Conservation (phyloP, 2,329 filamentous ascomycete genomes). For the Exophiala calicioides region DNA sequence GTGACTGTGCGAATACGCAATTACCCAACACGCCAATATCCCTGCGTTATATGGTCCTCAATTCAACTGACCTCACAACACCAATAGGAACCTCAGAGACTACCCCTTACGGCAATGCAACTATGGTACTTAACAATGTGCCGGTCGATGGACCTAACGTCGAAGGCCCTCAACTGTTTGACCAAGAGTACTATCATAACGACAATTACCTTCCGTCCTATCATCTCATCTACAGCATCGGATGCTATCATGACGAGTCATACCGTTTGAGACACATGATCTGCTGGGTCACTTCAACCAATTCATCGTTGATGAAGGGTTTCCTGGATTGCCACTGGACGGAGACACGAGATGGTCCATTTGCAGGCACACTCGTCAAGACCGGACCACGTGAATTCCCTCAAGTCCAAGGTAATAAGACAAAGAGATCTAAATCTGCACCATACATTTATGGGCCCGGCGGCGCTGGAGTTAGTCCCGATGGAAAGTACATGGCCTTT, state of each 20-base stretch:
- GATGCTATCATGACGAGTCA: constrained; percentile 15
- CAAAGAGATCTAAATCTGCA: no score
- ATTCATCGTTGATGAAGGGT: constrained; percentile 6
- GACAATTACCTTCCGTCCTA: constrained; percentile 5
- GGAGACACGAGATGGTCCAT: constrained; percentile 1
- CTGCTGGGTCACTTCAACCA: constrained; percentile 10
- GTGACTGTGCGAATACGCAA: constrained; percentile 32
- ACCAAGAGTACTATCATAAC: no score
- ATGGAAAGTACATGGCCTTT: constrained; percentile 17
- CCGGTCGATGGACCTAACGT: constrained; percentile 12
- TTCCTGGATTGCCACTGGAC: no score
- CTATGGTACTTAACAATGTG: constrained; percentile 6
- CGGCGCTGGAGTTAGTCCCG: constrained; percentile 10
- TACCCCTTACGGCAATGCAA: constrained; percentile 7
- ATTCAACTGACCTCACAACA: constrained; percentile 7
- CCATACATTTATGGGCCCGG: constrained; percentile 16
- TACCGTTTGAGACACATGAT: constrained; percentile 15
- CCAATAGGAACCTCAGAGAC: constrained; percentile 4
- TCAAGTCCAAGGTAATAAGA: constrained; percentile 5
- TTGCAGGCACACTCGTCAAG: constrained; percentile 5
- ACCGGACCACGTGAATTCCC: constrained; percentile 9
- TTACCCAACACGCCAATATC: constrained; percentile 38
- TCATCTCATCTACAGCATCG: constrained; percentile 17
- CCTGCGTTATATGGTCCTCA: constrained; percentile 8
- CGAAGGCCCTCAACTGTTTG: constrained; percentile 11